A percentile compares a stretch with the other conserved stretches of the same genome.
phyloP scores from a whole-genome alignment of 257 asterid species.

The Forsythia suspensa region DNA sequence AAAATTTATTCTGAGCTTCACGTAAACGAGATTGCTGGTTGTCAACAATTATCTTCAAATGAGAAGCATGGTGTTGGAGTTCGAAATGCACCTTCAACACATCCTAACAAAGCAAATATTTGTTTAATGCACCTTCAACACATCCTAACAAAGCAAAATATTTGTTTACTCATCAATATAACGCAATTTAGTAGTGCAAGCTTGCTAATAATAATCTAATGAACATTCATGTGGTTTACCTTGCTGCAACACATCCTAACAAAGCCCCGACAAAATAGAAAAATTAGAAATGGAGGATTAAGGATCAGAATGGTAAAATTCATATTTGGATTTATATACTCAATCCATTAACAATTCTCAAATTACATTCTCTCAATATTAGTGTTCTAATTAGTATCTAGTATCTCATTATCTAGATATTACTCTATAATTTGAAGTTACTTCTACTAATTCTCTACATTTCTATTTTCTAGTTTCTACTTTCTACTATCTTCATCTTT shows the following conservation, averaged over 20 bases:
- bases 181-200: slow-evolving; percentile 90
- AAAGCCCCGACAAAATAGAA: slow-evolving; percentile 16
- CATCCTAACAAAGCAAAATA: too few relatives aligned
- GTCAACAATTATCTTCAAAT: slow-evolving; percentile 60
- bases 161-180: too few relatives aligned
- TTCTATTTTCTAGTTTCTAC: too few relatives aligned
- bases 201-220: slow-evolving; percentile 59
- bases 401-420: too few relatives aligned
- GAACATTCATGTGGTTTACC: slow-evolving; percentile 76
- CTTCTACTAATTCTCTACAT: too few relatives aligned
- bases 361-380: too few relatives aligned
- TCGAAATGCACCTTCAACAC: slow-evolving; percentile 70
- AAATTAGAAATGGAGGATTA: not conserved
- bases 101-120: too few relatives aligned
- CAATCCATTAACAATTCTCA: too few relatives aligned
- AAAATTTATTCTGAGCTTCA: slow-evolving; percentile 55
- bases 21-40: slow-evolving; percentile 61
- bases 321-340: too few relatives aligned
- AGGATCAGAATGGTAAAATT: not conserved
- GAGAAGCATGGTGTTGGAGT: slow-evolving; percentile 92
- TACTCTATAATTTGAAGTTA: too few relatives aligned
- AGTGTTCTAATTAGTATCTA: too few relatives aligned
- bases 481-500: too few relatives aligned
- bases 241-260: slow-evolving; percentile 76
- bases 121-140: slow-evolving; percentile 55